Conservation (phyloP, 2,329 filamentous ascomycete species). For the Anisogramma anomala region DNA sequence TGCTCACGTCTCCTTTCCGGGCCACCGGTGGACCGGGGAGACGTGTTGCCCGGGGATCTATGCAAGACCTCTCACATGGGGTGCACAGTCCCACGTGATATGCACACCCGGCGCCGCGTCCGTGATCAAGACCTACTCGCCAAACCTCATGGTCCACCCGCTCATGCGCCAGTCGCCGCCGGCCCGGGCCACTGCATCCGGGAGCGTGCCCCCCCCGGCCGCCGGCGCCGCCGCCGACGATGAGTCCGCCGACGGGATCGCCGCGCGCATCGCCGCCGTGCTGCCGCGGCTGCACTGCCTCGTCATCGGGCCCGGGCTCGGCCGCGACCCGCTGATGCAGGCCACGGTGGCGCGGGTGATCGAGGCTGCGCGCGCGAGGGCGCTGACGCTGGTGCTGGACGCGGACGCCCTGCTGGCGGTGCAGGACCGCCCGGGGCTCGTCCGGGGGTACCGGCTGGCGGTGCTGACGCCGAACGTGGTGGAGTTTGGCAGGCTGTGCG, state of each 20-base stretch:
- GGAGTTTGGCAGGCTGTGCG: slow-evolving; percentile 75
- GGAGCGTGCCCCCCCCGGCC: slow-evolving; percentile 33
- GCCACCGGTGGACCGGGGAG: no score
- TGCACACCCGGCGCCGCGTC: slow-evolving; percentile 78
- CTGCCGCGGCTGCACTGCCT: slow-evolving; percentile 80
- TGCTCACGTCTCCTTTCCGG: background rate
- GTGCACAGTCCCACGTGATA: slow-evolving; percentile 73
- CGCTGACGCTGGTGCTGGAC: slow-evolving; percentile 77
- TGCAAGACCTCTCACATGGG: slow-evolving; percentile 2
- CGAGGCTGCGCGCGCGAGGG: slow-evolving; percentile 57
- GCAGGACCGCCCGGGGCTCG: slow-evolving; percentile 60
- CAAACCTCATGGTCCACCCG: slow-evolving; percentile 96
- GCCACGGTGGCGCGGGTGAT: slow-evolving; percentile 73
- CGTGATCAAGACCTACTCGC: slow-evolving; percentile 96
- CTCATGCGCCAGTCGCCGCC: slow-evolving; percentile 66
- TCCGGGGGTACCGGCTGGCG: slow-evolving; percentile 70
- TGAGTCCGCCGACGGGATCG: slow-evolving; percentile 46
- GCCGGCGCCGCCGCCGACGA: slow-evolving; percentile 33
- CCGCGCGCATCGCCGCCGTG: slow-evolving; percentile 62
- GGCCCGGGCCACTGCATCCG: slow-evolving; percentile 33
- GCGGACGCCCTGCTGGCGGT: slow-evolving; percentile 79
- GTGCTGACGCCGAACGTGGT: slow-evolving; percentile 93
- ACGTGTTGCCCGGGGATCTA: no score
- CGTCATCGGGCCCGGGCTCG: slow-evolving; percentile 84
- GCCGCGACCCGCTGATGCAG: slow-evolving; percentile 82